Percentiles rank a stretch among this genome's conserved stretches.
Evolutionary conservation across 345 rosid species (phyloP).

Genomic region (Rhizophora mangle): DNA sequence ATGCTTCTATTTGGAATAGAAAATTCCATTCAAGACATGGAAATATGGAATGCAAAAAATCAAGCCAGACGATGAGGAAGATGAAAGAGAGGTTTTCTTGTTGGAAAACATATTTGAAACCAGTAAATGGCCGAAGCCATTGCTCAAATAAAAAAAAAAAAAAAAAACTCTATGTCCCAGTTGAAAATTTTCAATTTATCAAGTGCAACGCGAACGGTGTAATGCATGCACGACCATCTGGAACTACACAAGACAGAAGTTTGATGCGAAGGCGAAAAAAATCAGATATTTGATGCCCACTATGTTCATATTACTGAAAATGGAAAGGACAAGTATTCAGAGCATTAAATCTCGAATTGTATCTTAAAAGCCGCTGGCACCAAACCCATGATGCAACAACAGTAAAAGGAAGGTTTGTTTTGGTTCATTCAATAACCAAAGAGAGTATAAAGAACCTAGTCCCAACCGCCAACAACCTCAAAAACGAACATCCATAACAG

Average conservation of each 20-base stretch:
- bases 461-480: conserved; percentile 18
- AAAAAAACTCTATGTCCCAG: not conserved
- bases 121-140: not conserved
- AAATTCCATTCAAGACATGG: not conserved
- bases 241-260: not conserved
- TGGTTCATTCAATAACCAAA: conserved; percentile 26
- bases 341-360: not conserved
- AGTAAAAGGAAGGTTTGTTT: conserved; percentile 12
- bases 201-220: not conserved
- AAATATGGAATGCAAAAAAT: not conserved
- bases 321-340: not conserved
- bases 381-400: conserved; percentile 1
- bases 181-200: not conserved
- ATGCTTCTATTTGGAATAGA: conserved; percentile 2
- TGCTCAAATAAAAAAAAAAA: not conserved
- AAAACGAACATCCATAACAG: conserved; percentile 21
- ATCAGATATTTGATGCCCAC: not conserved
- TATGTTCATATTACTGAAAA: not conserved
- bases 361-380: not conserved
- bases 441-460: conserved; percentile 14
- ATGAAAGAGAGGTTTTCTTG: not conserved
- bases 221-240: not conserved
- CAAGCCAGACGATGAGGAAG: not conserved
- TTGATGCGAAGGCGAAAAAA: not conserved
- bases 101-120: not conserved